Percentiles rank a stretch among this genome's conserved stretches.
Evolutionary conservation across 1,284 basidiomycete genomes (phyloP).

Genomic region (Neotropicomus parvogracilis): DNA sequence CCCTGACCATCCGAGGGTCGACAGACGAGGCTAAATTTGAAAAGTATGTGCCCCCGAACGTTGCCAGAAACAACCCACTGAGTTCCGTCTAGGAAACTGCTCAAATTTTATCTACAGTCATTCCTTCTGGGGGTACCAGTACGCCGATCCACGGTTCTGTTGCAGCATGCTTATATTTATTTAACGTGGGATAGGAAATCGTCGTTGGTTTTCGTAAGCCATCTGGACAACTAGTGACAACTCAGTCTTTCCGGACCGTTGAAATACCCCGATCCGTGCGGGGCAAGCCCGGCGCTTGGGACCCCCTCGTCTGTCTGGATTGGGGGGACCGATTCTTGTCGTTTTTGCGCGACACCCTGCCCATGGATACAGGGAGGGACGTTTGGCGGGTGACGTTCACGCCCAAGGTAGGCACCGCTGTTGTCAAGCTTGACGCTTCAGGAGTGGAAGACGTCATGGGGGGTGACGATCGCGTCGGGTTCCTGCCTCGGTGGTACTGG

Average conservation of each 20-base stretch:
- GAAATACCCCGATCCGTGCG: conserved; percentile 73
- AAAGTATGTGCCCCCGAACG: conserved; percentile 46
- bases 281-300: conserved; percentile 72
- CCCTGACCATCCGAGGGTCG: conserved; percentile 67
- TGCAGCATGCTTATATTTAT: not conserved
- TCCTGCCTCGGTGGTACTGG: conserved; percentile 71
- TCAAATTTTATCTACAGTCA: conserved; percentile 96
- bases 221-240: conserved; percentile 59
- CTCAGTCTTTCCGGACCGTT: conserved; percentile 68
- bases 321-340: conserved; percentile 67
- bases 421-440: conserved; percentile 42
- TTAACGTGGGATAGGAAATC: conserved; percentile 59
- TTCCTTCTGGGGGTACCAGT: conserved; percentile 90
- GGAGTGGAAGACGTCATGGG: conserved; percentile 56
- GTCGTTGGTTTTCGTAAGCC: conserved; percentile 90
- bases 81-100: conserved; percentile 64
- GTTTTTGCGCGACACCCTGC: conserved; percentile 47
- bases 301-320: conserved; percentile 70
- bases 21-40: conserved; percentile 79
- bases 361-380: conserved; percentile 17
- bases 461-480: conserved; percentile 69
- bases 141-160: conserved; percentile 29
- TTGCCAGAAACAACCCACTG: not conserved
- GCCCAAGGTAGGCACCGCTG: conserved; percentile 50
- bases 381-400: conserved; percentile 71